Percentiles rank a stretch among this genome's conserved stretches.
Evolutionary conservation across 139 green algal species (phyloP).

Genomic region (Desmodesmus armatus): DNA sequence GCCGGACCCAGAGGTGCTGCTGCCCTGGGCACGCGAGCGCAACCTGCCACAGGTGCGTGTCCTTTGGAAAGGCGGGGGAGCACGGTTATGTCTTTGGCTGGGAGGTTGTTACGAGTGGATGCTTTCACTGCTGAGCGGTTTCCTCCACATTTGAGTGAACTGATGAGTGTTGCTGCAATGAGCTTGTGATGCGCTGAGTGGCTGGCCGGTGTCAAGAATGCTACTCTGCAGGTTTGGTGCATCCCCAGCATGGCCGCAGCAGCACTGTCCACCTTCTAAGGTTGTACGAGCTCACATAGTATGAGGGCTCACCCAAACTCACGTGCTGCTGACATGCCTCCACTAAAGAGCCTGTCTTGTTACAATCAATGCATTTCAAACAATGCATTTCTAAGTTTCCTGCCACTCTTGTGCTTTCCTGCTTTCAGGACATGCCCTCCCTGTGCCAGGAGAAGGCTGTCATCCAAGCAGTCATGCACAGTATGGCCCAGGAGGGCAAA

Average conservation of each 20-base stretch:
- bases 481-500: conserved; percentile 86
- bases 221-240: neutral
- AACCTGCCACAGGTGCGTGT: conserved; percentile 51
- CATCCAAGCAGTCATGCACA: conserved; percentile 70
- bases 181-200: neutral
- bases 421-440: conserved; percentile 54
- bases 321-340: conserved; percentile 45
- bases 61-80: no score
- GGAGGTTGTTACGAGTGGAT: no score
- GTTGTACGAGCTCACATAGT: no score
- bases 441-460: conserved; percentile 77
- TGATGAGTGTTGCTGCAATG: neutral
- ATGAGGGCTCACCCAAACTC: no score
- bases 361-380: no score
- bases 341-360: neutral
- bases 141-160: neutral
- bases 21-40: conserved; percentile 86
- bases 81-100: no score
- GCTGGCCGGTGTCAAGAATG: conserved; percentile 33
- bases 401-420: neutral
- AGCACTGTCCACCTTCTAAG: no score
- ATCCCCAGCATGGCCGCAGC: no score
- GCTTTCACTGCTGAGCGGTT: no score
- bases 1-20: conserved; percentile 91
- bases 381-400: neutral